Evolutionary conservation across 164 flowering plant species (phyloP), one percentile per base, ranked within the genome.

Genomic region (Chimonanthus praecox): DNA sequence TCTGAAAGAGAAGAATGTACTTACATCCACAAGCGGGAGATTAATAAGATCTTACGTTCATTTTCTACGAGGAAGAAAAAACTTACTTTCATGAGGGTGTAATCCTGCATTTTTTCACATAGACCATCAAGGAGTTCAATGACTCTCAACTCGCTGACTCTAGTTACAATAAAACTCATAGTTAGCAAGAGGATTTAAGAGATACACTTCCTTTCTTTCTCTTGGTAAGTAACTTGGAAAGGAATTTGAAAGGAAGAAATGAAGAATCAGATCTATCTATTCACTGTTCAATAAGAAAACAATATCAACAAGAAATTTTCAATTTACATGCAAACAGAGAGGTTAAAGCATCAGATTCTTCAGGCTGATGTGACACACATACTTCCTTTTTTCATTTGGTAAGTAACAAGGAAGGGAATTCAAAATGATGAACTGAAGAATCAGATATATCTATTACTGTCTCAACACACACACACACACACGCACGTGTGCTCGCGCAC

Each of bases 101-200:
- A 95, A 74, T 90, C 98, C 82, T 88, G 91, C 98, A 95, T 93
- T 80, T 89, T 93, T 62, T 95, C 98, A 81, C 99, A 95, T 54
- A 95, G 94, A 44, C 92, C 97, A 80, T 93, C 99, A 73, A 95
- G 81, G 67, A 95, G 91, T 67, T 95, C 99, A 76, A 92, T 94
- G 62, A 83, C 94, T 82, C 99, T 85, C 50, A 95, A 84, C 77
- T 95, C 99, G 67, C 99, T 95, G 71, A 88, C 90, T 83, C 99
- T 93, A 81, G 71, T 63, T 15, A 69, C 71, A 75, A 71, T 5
- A 68, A 73, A 75, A 54, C 2, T 51, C 13, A 9, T 11, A 11
- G 15, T 54, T 3, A 54, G 60, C 16, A 54, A 10, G 60, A 54
- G 15, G 60, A 54, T 3, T 13, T 13, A 2, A 5, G 16, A 10